Evolutionary conservation across 305 asterid genomes (phyloP).

Genomic region (Fraxinus sp.): DNA sequence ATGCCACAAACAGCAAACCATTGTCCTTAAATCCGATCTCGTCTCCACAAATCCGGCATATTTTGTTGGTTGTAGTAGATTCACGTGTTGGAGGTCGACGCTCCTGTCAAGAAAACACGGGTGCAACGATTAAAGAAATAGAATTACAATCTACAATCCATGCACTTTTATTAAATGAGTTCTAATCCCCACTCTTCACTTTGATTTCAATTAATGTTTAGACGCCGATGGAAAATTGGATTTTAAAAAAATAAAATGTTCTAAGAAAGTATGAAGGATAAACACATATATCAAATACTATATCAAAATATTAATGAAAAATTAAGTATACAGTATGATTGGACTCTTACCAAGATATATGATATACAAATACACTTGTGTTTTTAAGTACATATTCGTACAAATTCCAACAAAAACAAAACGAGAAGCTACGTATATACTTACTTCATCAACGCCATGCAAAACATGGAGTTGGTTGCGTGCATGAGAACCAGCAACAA

Average conservation of each 20-base stretch:
- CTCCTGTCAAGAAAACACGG: neutral
- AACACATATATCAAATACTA: neutral
- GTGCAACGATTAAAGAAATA: neutral
- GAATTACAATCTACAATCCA: neutral
- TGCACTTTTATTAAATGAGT: neutral
- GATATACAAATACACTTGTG: neutral
- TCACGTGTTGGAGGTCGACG: constrained; percentile 22
- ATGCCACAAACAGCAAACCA: constrained; percentile 56
- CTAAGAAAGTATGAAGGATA: neutral
- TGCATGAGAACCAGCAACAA: constrained; percentile 39
- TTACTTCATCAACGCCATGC: constrained; percentile 47
- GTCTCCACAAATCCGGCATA: constrained; percentile 64
- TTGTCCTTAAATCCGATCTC: constrained; percentile 53
- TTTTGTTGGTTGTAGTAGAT: constrained; percentile 22
- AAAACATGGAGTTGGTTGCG: constrained; percentile 39
- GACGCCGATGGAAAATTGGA: neutral
- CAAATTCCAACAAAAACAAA: neutral
- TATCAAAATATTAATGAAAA: neutral
- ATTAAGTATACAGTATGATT: neutral
- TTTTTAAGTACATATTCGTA: neutral
- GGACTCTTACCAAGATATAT: neutral
- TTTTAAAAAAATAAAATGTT: too few species aligned
- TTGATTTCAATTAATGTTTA: neutral
- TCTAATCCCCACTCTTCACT: neutral
- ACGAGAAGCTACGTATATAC: neutral